These are phyloP conservation scores for Chamaenerion angustifolium DNA, from an alignment of 345 rosid genomes.

Conservation along the genomic window DNA sequence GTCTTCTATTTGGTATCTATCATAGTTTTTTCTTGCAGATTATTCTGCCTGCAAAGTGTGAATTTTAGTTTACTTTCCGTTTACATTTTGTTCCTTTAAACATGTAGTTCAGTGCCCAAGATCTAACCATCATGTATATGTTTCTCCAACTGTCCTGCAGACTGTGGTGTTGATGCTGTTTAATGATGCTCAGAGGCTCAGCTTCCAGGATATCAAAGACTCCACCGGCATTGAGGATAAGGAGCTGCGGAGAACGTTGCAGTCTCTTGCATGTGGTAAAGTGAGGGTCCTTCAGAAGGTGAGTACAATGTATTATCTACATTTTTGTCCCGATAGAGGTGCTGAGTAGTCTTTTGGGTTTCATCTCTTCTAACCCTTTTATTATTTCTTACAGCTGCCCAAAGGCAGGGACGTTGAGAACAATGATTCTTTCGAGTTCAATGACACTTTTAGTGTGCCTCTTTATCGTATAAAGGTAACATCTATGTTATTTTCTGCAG, in stretches of 20 bases:
- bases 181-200: conserved; percentile 82
- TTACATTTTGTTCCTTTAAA: background rate
- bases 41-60: background rate
- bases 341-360: background rate
- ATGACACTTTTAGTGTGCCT: conserved; percentile 69
- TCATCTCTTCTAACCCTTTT: background rate
- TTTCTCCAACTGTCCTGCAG: conserved; percentile 22
- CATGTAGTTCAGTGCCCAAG: conserved; percentile 1
- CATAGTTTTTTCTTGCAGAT: background rate
- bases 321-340: background rate
- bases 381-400: conserved; percentile 40
- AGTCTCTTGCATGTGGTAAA: conserved; percentile 98
- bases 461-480: conserved; percentile 81
- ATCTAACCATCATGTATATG: background rate
- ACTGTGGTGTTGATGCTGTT: conserved; percentile 95
- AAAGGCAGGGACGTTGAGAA: conserved; percentile 94
- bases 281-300: conserved; percentile 91
- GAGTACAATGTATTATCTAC: conserved; percentile 1
- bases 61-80: background rate
- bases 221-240: conserved; percentile 90
- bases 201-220: conserved; percentile 84
- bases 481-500: too few relatives aligned
- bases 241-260: conserved; percentile 85
- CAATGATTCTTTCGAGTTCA: conserved; percentile 72
- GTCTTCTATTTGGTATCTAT: background rate